Conservation (phyloP, 306 rosid genomes). For the Prunus dulcis region DNA sequence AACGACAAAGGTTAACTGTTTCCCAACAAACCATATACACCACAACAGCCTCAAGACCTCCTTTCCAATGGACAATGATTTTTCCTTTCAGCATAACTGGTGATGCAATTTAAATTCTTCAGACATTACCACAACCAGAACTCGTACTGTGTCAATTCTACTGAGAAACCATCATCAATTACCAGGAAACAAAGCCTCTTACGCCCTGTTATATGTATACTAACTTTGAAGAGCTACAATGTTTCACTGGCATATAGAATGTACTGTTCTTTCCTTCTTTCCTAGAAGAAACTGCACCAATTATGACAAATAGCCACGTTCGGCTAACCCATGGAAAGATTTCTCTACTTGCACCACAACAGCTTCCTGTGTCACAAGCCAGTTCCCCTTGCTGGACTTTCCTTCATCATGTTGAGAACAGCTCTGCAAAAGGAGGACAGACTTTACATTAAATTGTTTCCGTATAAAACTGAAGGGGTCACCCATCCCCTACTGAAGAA, state of each 20-base stretch:
- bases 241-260: not conserved
- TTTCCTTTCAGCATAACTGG: not conserved
- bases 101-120: not conserved
- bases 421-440: slow-evolving; percentile 39
- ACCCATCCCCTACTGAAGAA: not conserved
- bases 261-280: not conserved
- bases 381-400: slow-evolving; percentile 31
- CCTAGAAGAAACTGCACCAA: not conserved
- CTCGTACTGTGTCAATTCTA: too few species aligned
- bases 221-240: not conserved
- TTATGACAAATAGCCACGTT: slow-evolving; percentile 35
- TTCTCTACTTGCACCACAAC: slow-evolving; percentile 58
- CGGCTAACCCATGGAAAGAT: slow-evolving; percentile 24
- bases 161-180: not conserved
- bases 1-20: not conserved
- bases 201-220: not conserved
- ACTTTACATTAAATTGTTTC: not conserved
- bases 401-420: slow-evolving; percentile 45
- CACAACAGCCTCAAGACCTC: not conserved
- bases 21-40: not conserved
- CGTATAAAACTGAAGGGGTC: not conserved
- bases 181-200: not conserved
- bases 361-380: slow-evolving; percentile 72
- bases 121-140: not conserved
- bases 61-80: not conserved